Base-by-base conservation (phyloP, 1,284 basidiomycete genomes). In the Fomitopsis pinicola region DNA sequence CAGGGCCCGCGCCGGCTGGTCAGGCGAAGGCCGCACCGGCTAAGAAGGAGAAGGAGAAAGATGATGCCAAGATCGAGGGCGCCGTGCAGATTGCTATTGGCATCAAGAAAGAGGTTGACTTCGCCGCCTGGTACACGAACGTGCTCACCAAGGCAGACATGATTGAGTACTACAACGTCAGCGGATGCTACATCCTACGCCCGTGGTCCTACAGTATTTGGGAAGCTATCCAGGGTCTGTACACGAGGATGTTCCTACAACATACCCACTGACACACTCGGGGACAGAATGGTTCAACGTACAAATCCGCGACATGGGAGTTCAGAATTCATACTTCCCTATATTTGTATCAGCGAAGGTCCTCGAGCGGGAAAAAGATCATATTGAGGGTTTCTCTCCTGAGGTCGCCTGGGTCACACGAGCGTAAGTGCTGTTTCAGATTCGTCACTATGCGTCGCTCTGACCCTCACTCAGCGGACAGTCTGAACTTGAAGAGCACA, bases 321-420 rank as follows among this genome's bases (percentile, higher is more conserved):
- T 99, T 36, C 92, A 97, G 74, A 98, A 99, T 77, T 90, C 95
- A 48, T 99, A 98, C 74, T 99, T 99, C 84, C 97, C 97, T 15
- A 98, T 99, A 95, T 98, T 99, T 71, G 94, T 99, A 57, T 97
- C 95, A 0, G 78, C 85, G 60, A 94, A 94, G 63, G 94, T 97
- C 42, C 85, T 99, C 59, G 96, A 99, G 77, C 85, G 91, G 55
- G 97, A 99, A 76, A 99, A 99, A 81, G 91, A 99, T 71, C 97
- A 99, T 76, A 95, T 99, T 66, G 97, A 98, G 75, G 97, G 97
- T n/a, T 99, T 99, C 76, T 97, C 97, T 64, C 96, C 97, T 1
- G 97, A 99, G 77, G 97, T 99, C 40, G 97, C 97, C 30, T 99
- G 97, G 97, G 97, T 99, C 59, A 99, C 97, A 50, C 84, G 86